Evolutionary conservation across 2,329 filamentous ascomycete species (phyloP).

Genomic region (Fusarium annulatum): DNA sequence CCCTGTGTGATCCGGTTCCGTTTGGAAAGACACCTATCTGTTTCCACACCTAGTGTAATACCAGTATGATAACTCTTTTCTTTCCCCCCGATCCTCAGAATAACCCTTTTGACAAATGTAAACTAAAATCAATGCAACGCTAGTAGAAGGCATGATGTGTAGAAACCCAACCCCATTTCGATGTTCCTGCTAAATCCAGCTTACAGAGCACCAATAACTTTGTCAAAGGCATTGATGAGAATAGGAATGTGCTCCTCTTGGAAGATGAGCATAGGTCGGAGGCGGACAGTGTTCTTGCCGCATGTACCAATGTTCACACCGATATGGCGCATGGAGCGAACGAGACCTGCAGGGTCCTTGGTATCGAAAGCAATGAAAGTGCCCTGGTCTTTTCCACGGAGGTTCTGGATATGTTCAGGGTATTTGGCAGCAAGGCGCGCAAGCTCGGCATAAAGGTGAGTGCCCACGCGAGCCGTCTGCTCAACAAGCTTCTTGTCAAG

Average conservation of each 20-base stretch:
- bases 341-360: slow-evolving; percentile 73
- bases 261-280: slow-evolving; percentile 86
- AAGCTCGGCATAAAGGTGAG: slow-evolving; percentile 74
- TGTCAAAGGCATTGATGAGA: slow-evolving; percentile 45
- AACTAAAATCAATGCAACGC: slow-evolving; percentile 40
- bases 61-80: slow-evolving; percentile 27
- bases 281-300: slow-evolving; percentile 74
- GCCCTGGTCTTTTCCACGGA: slow-evolving; percentile 79
- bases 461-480: slow-evolving; percentile 72
- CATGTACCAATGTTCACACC: slow-evolving; percentile 84
- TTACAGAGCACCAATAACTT: slow-evolving; percentile 46
- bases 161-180: slow-evolving; percentile 22
- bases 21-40: slow-evolving; percentile 38
- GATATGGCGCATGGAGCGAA: slow-evolving; percentile 75
- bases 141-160: slow-evolving; percentile 43
- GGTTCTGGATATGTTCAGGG: slow-evolving; percentile 76
- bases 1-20: slow-evolving; percentile 37
- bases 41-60: slow-evolving; percentile 38
- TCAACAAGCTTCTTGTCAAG: slow-evolving; percentile 74
- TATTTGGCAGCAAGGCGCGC: slow-evolving; percentile 71
- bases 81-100: slow-evolving; percentile 22
- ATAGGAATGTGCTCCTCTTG: slow-evolving; percentile 71
- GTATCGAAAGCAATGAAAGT: slow-evolving; percentile 87
- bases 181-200: slow-evolving; percentile 16
- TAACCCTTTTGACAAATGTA: slow-evolving; percentile 8